Conservation (phyloP, 164 flowering plant species). For the Macadamia integrifolia region DNA sequence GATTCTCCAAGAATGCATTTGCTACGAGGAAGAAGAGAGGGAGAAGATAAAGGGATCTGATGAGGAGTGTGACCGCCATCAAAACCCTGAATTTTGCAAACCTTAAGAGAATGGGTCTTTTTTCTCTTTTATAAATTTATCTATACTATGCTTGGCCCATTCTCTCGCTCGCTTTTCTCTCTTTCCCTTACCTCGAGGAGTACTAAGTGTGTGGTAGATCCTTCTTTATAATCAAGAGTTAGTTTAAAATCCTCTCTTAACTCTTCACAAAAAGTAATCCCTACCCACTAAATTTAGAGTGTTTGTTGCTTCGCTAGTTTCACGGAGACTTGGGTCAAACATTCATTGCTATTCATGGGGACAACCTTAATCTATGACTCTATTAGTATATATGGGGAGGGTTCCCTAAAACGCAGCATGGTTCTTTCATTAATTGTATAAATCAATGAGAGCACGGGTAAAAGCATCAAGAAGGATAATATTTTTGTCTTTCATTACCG, state of each 20-base stretch:
- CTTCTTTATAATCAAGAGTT: too few relatives aligned
- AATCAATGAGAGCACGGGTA: too few relatives aligned
- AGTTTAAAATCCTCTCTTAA: neutral
- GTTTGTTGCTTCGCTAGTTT: neutral
- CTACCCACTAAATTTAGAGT: neutral
- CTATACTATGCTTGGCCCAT: neutral
- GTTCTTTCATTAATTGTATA: too few relatives aligned
- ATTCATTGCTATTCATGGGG: neutral
- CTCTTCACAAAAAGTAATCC: neutral
- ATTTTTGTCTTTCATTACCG: too few relatives aligned
- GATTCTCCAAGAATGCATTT: too few relatives aligned
- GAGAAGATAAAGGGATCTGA: constrained; percentile 23
- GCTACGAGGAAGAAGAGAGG: constrained; percentile 19
- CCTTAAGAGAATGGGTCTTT: neutral
- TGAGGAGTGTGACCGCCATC: constrained; percentile 22
- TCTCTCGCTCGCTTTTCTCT: neutral
- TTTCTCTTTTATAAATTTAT: neutral
- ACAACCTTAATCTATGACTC: too few relatives aligned
- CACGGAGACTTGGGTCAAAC: neutral
- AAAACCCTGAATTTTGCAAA: neutral
- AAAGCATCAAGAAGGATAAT: too few relatives aligned
- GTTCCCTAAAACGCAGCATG: too few relatives aligned
- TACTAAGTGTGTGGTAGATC: too few relatives aligned
- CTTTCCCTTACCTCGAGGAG: too few relatives aligned
- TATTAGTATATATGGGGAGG: too few relatives aligned